phyloP scores from a whole-genome alignment of 2,329 filamentous ascomycete genomes.

The Atkinsonella texensis region DNA sequence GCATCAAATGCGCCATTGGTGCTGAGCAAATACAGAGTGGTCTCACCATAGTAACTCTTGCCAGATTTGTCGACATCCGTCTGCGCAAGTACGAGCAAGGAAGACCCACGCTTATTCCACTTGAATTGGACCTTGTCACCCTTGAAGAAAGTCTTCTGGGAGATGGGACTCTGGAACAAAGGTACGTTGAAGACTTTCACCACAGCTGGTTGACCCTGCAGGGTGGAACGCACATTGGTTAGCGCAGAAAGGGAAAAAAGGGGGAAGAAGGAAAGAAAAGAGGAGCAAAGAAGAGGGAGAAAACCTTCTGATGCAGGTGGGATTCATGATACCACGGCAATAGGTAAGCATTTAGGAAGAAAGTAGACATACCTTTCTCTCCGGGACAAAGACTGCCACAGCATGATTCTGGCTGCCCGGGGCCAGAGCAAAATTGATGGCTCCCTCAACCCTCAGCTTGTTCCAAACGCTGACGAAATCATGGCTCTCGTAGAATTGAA shows the following conservation, averaged over 20 bases:
- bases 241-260: conserved; percentile 1
- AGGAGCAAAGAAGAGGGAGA: neutral
- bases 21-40: conserved; percentile 88
- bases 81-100: conserved; percentile 86
- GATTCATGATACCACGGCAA: neutral
- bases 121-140: conserved; percentile 97
- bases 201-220: conserved; percentile 73
- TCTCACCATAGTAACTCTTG: conserved; percentile 99
- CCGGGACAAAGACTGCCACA: conserved; percentile 88
- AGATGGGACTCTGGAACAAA: conserved; percentile 69
- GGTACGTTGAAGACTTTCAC: conserved; percentile 94
- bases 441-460: conserved; percentile 85
- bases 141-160: conserved; percentile 99
- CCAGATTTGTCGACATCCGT: conserved; percentile 97
- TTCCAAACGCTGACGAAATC: conserved; percentile 86
- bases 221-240: conserved; percentile 4
- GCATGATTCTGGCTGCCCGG: conserved; percentile 75
- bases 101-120: conserved; percentile 90
- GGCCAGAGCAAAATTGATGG: conserved; percentile 77
- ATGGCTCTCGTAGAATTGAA: conserved; percentile 89
- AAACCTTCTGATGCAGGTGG: neutral
- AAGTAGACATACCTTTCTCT: conserved; percentile 62
- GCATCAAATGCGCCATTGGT: conserved; percentile 88
- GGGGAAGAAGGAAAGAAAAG: neutral
- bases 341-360: neutral